Conservation (phyloP, 2,329 filamentous ascomycete genomes). For the Dactylonectria macrodidyma region DNA sequence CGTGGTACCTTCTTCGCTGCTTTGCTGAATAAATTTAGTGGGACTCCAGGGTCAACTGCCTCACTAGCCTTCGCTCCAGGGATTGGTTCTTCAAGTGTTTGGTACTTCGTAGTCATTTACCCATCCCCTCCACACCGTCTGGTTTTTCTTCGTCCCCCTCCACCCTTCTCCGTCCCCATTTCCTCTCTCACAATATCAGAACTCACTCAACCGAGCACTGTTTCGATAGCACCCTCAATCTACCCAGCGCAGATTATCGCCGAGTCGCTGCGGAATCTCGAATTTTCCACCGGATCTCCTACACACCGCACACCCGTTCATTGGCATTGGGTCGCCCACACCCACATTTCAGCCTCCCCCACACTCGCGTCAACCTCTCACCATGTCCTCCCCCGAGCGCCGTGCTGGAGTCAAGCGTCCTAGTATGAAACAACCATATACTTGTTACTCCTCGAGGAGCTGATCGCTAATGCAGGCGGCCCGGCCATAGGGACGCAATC, state of each 20-base stretch:
- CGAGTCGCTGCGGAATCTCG: background rate
- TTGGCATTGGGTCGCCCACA: conserved; percentile 23
- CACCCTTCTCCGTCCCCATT: background rate
- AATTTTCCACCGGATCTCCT: background rate
- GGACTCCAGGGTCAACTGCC: background rate
- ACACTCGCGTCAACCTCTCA: conserved; percentile 27
- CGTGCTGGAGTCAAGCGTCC: conserved; percentile 60
- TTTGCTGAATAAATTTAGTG: background rate
- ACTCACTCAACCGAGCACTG: conserved; percentile 2
- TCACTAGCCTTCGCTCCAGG: conserved; percentile 13
- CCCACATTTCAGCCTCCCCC: conserved; percentile 30
- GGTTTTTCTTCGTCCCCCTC: conserved; percentile 19
- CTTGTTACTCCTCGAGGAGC: conserved; percentile 8
- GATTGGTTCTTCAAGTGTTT: conserved; percentile 4
- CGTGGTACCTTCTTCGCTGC: no score
- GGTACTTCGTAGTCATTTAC: conserved; percentile 8
- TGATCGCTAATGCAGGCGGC: conserved; percentile 36
- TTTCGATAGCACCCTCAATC: background rate
- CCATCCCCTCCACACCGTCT: conserved; percentile 10
- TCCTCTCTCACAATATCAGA: background rate
- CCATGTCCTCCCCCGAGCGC: conserved; percentile 59
- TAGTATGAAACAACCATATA: conserved; percentile 52
- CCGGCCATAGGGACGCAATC: conserved; percentile 85
- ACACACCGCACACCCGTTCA: background rate
- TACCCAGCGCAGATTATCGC: background rate